These are phyloP conservation scores for Syzygium malaccense DNA, from an alignment of 441 rosid species.

Conservation along the genomic window DNA sequence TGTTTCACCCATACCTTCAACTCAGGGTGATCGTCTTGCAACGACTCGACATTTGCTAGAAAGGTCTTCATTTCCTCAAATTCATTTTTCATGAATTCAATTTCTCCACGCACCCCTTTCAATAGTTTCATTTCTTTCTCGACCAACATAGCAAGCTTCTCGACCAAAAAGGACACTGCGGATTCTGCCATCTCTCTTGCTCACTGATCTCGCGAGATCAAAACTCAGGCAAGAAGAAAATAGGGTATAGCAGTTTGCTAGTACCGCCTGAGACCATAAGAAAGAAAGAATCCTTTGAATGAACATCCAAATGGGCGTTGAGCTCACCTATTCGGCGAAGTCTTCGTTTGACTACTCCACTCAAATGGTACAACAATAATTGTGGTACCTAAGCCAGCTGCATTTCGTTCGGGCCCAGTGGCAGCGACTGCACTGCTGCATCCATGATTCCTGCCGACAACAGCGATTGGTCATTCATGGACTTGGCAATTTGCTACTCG, in stretches of 20 bases:
- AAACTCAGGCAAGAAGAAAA: not conserved
- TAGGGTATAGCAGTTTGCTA: not conserved
- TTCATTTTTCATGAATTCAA: not conserved
- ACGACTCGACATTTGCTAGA: not conserved
- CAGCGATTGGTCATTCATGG: not conserved
- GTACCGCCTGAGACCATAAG: not conserved
- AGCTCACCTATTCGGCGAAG: not conserved
- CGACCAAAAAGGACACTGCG: not conserved
- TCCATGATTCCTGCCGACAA: fast-evolving
- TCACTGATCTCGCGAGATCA: not conserved
- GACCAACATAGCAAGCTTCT: not conserved
- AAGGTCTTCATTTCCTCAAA: not conserved
- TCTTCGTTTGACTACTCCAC: not conserved
- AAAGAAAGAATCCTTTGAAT: not conserved
- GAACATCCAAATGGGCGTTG: too few relatives aligned
- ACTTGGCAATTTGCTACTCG: too few relatives aligned
- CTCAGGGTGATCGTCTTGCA: not conserved
- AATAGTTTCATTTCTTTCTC: not conserved
- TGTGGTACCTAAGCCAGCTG: too few relatives aligned
- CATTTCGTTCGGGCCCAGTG: too few relatives aligned
- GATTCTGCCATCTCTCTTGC: not conserved
- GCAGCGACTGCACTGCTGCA: too few relatives aligned
- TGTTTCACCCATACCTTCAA: not conserved
- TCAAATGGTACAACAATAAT: not conserved
- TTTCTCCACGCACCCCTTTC: not conserved